Percentiles rank a stretch among this genome's conserved stretches.
Conservation (phyloP, 805 yeast species). For the Candida vaughaniae region DNA sequence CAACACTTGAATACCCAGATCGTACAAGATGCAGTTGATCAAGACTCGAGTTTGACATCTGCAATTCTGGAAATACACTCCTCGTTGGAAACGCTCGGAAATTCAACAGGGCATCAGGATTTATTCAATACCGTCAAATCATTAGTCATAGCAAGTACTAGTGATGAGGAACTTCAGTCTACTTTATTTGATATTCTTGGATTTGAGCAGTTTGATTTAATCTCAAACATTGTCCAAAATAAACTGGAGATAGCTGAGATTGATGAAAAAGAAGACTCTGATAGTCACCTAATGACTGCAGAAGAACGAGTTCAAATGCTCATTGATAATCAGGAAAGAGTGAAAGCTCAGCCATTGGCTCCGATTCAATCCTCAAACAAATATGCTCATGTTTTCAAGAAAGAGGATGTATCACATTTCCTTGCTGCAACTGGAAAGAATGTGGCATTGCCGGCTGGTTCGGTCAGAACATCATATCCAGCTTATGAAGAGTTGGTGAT, state of each 20-base stretch:
- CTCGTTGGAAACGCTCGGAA: constrained; percentile 34
- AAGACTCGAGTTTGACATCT: not conserved
- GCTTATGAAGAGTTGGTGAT: constrained; percentile 78
- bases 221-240: constrained; percentile 57
- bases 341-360: constrained; percentile 49
- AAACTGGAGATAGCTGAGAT: constrained; percentile 20
- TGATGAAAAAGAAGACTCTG: constrained; percentile 9
- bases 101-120: constrained; percentile 16
- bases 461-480: constrained; percentile 61
- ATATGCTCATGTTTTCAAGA: constrained; percentile 86
- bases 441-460: constrained; percentile 77
- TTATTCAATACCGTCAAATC: constrained; percentile 13
- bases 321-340: constrained; percentile 46
- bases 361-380: constrained; percentile 46
- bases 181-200: constrained; percentile 79
- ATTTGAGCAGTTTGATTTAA: constrained; percentile 79
- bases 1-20: constrained; percentile 35
- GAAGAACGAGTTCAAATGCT: constrained; percentile 57
- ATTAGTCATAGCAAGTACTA: constrained; percentile 6
- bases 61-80: constrained; percentile 21
- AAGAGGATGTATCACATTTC: constrained; percentile 66
- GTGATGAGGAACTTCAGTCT: constrained; percentile 65
- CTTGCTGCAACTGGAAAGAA: constrained; percentile 74
- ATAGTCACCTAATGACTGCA: constrained; percentile 42
- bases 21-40: constrained; percentile 17